Evolutionary conservation across 257 asterid species (phyloP).

Genomic region (Solanum lycopersicoides): DNA sequence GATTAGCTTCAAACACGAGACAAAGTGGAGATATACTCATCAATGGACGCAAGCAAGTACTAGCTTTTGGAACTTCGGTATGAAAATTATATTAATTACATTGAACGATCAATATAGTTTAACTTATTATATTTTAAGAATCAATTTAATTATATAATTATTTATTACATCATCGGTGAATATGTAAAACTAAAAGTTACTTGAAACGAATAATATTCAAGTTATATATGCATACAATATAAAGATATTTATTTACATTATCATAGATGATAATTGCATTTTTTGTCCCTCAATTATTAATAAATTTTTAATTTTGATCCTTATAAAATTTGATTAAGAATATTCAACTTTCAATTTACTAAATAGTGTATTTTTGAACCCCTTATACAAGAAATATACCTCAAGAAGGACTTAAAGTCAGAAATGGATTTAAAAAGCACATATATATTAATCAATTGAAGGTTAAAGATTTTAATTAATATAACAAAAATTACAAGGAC

Average conservation of each 20-base stretch:
- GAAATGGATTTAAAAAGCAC: not conserved
- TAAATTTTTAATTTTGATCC: not conserved
- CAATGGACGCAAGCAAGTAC: conserved; percentile 2
- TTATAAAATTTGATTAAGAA: not conserved
- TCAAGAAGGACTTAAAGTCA: not conserved
- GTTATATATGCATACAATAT: not conserved
- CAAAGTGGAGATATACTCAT: conserved; percentile 11
- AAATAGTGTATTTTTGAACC: not conserved
- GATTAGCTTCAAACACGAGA: conserved; percentile 9
- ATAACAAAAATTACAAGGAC: not conserved
- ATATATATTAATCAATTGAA: too few relatives aligned
- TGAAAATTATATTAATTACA: not conserved
- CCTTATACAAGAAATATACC: not conserved
- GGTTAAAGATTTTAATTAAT: not conserved
- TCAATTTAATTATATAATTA: not conserved
- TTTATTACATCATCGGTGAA: not conserved
- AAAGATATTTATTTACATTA: not conserved
- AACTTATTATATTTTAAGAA: not conserved
- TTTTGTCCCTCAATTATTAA: not conserved
- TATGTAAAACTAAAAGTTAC: not conserved
- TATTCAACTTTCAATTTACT: not conserved
- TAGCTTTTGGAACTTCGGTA: conserved; percentile 18
- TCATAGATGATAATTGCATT: not conserved
- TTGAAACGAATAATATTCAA: not conserved
- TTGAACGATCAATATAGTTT: not conserved